Evolutionary conservation across 768 basidiomycete species (phyloP).

Genomic region (Tylopilus sp.): DNA sequence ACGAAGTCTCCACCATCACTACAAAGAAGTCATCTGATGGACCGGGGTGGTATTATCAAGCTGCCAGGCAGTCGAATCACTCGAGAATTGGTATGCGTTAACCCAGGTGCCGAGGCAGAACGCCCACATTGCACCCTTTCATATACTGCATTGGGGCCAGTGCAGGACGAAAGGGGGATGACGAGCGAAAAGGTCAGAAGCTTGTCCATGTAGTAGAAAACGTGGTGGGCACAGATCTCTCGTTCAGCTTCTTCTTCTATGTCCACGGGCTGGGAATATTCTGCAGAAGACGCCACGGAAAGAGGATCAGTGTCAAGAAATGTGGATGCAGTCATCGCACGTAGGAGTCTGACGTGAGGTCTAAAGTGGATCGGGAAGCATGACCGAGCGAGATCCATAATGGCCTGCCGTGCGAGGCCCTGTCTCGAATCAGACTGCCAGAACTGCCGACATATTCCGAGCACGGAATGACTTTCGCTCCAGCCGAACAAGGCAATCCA

Average conservation of each 20-base stretch:
- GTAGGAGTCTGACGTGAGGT: conserved; percentile 66
- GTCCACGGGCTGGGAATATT: conserved; percentile 40
- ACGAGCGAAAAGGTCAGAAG: conserved; percentile 75
- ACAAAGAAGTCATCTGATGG: conserved; percentile 68
- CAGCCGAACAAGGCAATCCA: conserved; percentile 81
- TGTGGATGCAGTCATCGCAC: conserved; percentile 73
- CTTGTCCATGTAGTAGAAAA: conserved; percentile 72
- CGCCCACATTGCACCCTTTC: conserved; percentile 62
- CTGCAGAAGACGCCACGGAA: conserved; percentile 41
- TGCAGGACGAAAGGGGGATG: conserved; percentile 57
- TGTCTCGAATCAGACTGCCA: conserved; percentile 78
- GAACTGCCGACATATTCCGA: conserved; percentile 73
- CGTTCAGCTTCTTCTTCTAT: conserved; percentile 44
- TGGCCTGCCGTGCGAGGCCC: conserved; percentile 65
- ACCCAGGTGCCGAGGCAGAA: conserved; percentile 42
- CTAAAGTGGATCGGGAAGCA: conserved; percentile 80
- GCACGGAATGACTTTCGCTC: conserved; percentile 57
- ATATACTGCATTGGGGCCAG: conserved; percentile 68
- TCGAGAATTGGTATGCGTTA: conserved; percentile 62
- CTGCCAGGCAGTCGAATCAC: conserved; percentile 77
- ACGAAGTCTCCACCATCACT: conserved; percentile 61
- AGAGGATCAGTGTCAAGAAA: conserved; percentile 74
- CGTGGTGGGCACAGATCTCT: conserved; percentile 60
- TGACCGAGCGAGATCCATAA: conserved; percentile 78
- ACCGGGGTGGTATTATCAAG: conserved; percentile 60